A percentile compares a stretch with the other conserved stretches of the same genome.
These are phyloP conservation scores for Brettanomyces nanus DNA, from an alignment of 805 yeast genomes.

Conservation along the genomic window DNA sequence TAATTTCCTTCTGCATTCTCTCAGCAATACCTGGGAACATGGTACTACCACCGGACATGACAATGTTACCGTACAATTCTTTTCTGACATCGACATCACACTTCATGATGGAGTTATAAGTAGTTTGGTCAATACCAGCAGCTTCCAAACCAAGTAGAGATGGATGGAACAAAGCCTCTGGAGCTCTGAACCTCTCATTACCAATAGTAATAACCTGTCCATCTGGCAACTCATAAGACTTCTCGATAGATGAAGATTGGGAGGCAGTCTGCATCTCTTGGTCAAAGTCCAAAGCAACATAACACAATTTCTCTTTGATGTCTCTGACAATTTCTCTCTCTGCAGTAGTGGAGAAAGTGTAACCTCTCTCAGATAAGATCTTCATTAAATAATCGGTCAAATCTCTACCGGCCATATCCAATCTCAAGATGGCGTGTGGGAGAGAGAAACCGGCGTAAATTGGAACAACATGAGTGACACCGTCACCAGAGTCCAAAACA, in stretches of 20 bases:
- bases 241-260: constrained; percentile 96
- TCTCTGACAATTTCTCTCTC: constrained; percentile 95
- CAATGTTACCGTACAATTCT: constrained; percentile 98
- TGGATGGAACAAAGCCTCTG: constrained; percentile 99
- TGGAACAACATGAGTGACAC: constrained; percentile 99
- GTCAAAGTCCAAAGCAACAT: constrained; percentile 98
- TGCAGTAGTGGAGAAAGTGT: constrained; percentile 97
- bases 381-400: constrained; percentile 98
- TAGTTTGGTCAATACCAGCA: constrained; percentile 98
- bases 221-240: constrained; percentile 98
- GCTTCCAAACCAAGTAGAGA: constrained; percentile 83
- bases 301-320: constrained; percentile 97
- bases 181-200: constrained; percentile 99
- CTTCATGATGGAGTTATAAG: constrained; percentile 92
- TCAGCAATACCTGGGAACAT: constrained; percentile 99
- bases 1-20: constrained; percentile 99
- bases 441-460: constrained; percentile 99
- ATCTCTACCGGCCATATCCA: constrained; percentile 99
- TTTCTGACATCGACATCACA: constrained; percentile 99
- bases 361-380: constrained; percentile 97
- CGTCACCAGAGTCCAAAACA: constrained; percentile 99
- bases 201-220: constrained; percentile 99
- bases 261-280: constrained; percentile 99
- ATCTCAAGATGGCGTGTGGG: constrained; percentile 98
- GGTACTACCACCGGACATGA: constrained; percentile 99